Percentiles rank a stretch among this genome's conserved stretches.
phyloP scores from a whole-genome alignment of 2,329 filamentous ascomycete genomes.

The Fusarium sp. region DNA sequence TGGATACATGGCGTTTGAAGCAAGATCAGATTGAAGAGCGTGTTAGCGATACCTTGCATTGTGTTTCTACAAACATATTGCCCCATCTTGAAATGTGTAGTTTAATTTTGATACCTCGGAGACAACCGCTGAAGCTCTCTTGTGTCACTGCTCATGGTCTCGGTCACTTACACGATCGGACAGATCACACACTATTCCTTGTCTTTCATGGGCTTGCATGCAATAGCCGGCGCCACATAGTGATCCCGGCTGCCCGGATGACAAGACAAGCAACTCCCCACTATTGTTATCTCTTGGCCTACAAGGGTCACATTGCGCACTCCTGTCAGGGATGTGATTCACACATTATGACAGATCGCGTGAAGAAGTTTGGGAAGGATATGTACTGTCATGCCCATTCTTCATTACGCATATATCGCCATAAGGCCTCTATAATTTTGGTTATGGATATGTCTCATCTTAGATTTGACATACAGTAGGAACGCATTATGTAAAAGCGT shows the following conservation, averaged over 20 bases:
- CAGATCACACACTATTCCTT: not conserved
- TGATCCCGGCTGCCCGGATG: not conserved
- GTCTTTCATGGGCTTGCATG: conserved; percentile 3
- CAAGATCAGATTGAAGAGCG: conserved; percentile 29
- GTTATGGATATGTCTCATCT: not conserved
- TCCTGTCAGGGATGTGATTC: not conserved
- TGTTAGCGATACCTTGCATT: conserved; percentile 24
- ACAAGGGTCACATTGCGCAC: conserved; percentile 1
- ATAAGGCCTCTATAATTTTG: not conserved
- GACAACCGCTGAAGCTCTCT: not conserved
- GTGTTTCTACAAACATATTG: not conserved
- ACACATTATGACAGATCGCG: not conserved
- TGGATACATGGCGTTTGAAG: conserved; percentile 23
- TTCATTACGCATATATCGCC: not conserved
- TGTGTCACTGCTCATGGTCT: not conserved
- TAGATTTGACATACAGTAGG: not conserved
- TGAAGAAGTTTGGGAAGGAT: not conserved
- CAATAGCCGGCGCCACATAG: not conserved
- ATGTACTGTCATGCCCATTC: not conserved
- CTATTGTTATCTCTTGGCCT: conserved; percentile 3
- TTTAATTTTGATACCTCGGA: not conserved
- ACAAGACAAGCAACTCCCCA: not conserved
- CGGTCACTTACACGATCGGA: conserved; percentile 4
- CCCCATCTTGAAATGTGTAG: not conserved
- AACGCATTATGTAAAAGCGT: not conserved